Evolutionary conservation across 2,329 filamentous ascomycete species (phyloP).

Genomic region (Aspergillus sp.): DNA sequence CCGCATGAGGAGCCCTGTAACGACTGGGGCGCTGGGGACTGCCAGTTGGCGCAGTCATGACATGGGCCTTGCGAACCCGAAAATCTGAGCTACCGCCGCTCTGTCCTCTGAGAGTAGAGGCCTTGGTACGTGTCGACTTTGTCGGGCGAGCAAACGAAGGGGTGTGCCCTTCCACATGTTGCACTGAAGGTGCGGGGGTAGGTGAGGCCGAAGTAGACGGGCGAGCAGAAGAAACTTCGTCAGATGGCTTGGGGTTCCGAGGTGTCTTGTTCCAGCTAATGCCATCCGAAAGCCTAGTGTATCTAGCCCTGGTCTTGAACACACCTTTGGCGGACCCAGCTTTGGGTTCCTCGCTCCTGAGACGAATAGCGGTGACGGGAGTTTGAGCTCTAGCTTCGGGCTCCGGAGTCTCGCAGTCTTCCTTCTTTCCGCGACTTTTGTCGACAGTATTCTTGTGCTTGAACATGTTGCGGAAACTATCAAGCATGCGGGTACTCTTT

Average conservation of each 20-base stretch:
- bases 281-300: conserved; percentile 11
- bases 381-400: conserved; percentile 1
- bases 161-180: conserved; percentile 1
- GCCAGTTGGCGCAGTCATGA: conserved; percentile 15
- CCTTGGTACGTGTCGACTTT: conserved; percentile 17
- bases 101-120: conserved; percentile 4
- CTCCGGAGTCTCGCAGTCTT: neutral
- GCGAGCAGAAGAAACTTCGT: neutral
- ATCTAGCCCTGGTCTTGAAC: conserved; percentile 5
- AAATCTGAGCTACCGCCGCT: conserved; percentile 1
- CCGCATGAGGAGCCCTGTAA: neutral
- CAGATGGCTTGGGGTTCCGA: conserved; percentile 8
- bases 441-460: conserved; percentile 10
- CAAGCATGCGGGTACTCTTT: conserved; percentile 14
- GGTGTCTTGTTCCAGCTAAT: conserved; percentile 11
- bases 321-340: conserved; percentile 4
- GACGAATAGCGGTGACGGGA: neutral
- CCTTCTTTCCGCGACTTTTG: conserved; percentile 7
- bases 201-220: neutral
- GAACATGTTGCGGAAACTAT: conserved; percentile 21
- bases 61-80: conserved; percentile 9
- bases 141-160: conserved; percentile 19
- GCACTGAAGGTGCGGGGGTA: neutral
- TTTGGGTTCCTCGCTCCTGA: conserved; percentile 1
- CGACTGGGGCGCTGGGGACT: conserved; percentile 14